phyloP scores from a whole-genome alignment of 2,329 filamentous ascomycete genomes.

The Diplocarpon rosae region DNA sequence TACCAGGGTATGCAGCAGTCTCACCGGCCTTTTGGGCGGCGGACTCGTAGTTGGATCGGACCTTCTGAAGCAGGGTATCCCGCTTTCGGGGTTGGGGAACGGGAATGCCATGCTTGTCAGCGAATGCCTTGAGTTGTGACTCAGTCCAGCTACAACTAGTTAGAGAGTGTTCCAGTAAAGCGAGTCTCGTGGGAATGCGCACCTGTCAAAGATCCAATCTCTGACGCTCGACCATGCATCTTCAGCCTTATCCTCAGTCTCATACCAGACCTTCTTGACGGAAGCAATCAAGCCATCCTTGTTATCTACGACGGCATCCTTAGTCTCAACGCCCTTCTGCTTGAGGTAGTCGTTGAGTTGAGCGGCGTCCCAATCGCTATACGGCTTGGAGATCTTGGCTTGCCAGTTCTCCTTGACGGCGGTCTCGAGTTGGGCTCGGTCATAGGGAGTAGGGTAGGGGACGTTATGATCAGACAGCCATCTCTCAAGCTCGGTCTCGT shows the following conservation, averaged over 20 bases:
- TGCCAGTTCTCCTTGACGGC: slow-evolving; percentile 90
- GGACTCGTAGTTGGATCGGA: slow-evolving; percentile 70
- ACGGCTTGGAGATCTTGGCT: slow-evolving; percentile 59
- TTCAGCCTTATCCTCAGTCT: slow-evolving; percentile 66
- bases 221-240: slow-evolving; percentile 62
- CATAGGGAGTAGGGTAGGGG: slow-evolving; percentile 78
- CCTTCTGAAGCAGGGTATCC: slow-evolving; percentile 67
- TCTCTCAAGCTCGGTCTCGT: slow-evolving; percentile 91
- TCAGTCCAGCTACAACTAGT: slow-evolving; percentile 36
- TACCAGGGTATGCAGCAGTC: slow-evolving; percentile 74
- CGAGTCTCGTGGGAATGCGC: slow-evolving; percentile 23
- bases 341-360: slow-evolving; percentile 59
- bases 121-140: slow-evolving; percentile 85
- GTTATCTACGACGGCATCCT: slow-evolving; percentile 54
- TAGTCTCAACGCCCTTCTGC: slow-evolving; percentile 58
- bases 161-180: background rate
- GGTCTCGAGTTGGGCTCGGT: slow-evolving; percentile 88
- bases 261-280: slow-evolving; percentile 65
- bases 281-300: slow-evolving; percentile 58
- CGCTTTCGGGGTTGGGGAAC: slow-evolving; percentile 80
- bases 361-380: slow-evolving; percentile 63
- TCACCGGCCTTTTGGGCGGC: slow-evolving; percentile 66
- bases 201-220: slow-evolving; percentile 87
- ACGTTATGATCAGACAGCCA: slow-evolving; percentile 92
- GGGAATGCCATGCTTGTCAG: slow-evolving; percentile 74